Evolutionary conservation across 371 early-diverging fungal genomes (phyloP), one percentile per base, ranked within the genome.

Genomic region (Mortierella sp.): DNA sequence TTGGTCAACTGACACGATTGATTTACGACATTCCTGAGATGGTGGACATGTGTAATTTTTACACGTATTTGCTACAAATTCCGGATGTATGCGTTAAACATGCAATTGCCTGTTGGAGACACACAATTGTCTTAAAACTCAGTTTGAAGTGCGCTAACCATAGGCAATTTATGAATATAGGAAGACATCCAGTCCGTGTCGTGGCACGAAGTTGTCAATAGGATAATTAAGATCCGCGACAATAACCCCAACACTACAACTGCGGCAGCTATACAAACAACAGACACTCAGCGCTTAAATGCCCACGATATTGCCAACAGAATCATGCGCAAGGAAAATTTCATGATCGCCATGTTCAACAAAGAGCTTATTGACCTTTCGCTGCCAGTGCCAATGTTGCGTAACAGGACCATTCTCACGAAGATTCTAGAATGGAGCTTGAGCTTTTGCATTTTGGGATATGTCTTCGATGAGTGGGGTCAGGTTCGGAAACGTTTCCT

Each of bases 251-350:
- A 91, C 80, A 86, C 85, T 47, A 63, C 66, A 15, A 66, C 76
- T 32, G 56, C 68, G 19, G 74, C 82, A 1, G 66, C 78, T 17
- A 77, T 79, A 35, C 68, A 75, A 31, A 75, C 86, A 13, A 83
- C 86, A 45, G 73, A 84, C 34, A 75, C 80, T 32, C 76, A 85
- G 61, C 86, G 89, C n/a, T 80, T 99, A 34, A 93, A 96, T 70
- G 97, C 95, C 9, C 95, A 95, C 68, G 90, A 86, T 59, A 93
- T 98, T 40, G 92, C 97, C 22, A 96, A 95, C 82, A 91, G 98
- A 37, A 97, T 99, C 66, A 91, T 98, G 94, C 92, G 98, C n/a
- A 89, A 92, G 64, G 99, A 99, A 47, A 99, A 99, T 83, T 98
- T 97, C 80, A 82, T 98, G 85, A 93, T 98, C 66, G 98, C 97